A percentile compares a stretch with the other conserved stretches of the same genome.
Conservation (phyloP, 176 grass and related monocot genomes). For the Tillandsia fasciculata region DNA sequence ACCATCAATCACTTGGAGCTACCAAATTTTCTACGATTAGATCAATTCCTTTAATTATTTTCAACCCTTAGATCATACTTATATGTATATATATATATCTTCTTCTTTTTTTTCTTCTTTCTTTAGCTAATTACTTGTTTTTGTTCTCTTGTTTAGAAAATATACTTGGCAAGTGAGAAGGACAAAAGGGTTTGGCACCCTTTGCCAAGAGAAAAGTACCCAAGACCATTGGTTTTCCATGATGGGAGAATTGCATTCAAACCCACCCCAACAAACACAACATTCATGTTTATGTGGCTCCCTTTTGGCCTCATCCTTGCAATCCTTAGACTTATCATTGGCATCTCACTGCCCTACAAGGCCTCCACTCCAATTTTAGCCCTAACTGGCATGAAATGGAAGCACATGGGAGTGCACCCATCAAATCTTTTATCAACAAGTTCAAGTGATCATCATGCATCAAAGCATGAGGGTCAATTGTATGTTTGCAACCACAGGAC, state of each 20-base stretch:
- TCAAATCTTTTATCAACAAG: slow-evolving; percentile 43
- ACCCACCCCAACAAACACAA: slow-evolving; percentile 57
- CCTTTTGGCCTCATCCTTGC: slow-evolving; percentile 76
- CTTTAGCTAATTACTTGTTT: background rate
- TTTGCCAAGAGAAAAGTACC: slow-evolving; percentile 35
- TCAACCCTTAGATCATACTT: too few relatives aligned
- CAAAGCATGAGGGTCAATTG: slow-evolving; percentile 32
- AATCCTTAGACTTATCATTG: slow-evolving; percentile 75
- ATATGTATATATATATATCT: too few relatives aligned
- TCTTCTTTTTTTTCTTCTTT: too few relatives aligned
- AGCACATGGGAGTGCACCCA: slow-evolving; percentile 59
- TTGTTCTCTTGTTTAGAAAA: slow-evolving; percentile 35
- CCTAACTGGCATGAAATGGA: slow-evolving; percentile 77
- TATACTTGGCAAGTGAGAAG: slow-evolving; percentile 36
- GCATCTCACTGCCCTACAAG: slow-evolving; percentile 75
- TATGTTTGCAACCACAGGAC: slow-evolving; percentile 83
- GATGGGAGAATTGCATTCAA: slow-evolving; percentile 76
- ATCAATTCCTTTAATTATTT: too few relatives aligned
- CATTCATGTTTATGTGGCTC: slow-evolving; percentile 91
- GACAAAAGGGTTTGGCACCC: slow-evolving; percentile 20
- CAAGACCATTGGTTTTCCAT: slow-evolving; percentile 65
- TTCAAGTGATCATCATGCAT: too few relatives aligned
- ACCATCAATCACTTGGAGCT: too few relatives aligned
- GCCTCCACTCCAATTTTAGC: slow-evolving; percentile 78
- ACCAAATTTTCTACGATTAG: too few relatives aligned